Base-by-base conservation (phyloP, 495 filamentous ascomycete genomes). In the Aspergillus ellipticus region DNA sequence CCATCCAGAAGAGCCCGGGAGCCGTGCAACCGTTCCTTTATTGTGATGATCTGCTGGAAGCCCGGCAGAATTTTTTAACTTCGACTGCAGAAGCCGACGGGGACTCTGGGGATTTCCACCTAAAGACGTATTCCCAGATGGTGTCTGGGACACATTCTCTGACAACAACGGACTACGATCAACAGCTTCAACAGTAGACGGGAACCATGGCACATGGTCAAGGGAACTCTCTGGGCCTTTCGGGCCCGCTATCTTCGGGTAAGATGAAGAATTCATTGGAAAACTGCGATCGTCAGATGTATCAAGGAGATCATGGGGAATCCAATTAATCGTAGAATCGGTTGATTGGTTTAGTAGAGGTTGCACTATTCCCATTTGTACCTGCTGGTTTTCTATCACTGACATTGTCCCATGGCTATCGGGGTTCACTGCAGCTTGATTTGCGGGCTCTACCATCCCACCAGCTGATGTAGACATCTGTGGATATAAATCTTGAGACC, bases 291-390 rank as follows among this genome's bases (percentile, higher is more conserved):
- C 56, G 35, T 46, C 48, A 9, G 60, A 6, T 31, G 60, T 31
- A 20, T 55, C 54, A 6, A 58, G 24, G 15, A 66, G 57, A 39
- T 68, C 68, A 15, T 62, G 61, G 15, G 72, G 64, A 9, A 74
- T 59, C 74, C 74, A 77, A 46, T 77, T 75, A 19, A 75, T 64
- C 0, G 68, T 66, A 19, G 69, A 66, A 42, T 61, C 29, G 42
- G 62, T 60, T 6, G 65, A 66, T 13, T 61, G 65, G 29, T 66
- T 67, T 20, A 70, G 57, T 8, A 67, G 54, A 0, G 65, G 54
- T 17, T 60, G 60, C 9, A 59, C 62, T 48, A 69, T 68, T 1
- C 50, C 62, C 13, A 66, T 48, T n/a, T 60, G 56, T 19, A 53
- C 53, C 20, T 69, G 68, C 33, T 63, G 59, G 24, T 65, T 64